Percentiles rank a stretch among this genome's conserved stretches.
These are phyloP conservation scores for Gnetum montanum DNA, from an alignment of 75 land plant genomes.

Conservation along the genomic window DNA sequence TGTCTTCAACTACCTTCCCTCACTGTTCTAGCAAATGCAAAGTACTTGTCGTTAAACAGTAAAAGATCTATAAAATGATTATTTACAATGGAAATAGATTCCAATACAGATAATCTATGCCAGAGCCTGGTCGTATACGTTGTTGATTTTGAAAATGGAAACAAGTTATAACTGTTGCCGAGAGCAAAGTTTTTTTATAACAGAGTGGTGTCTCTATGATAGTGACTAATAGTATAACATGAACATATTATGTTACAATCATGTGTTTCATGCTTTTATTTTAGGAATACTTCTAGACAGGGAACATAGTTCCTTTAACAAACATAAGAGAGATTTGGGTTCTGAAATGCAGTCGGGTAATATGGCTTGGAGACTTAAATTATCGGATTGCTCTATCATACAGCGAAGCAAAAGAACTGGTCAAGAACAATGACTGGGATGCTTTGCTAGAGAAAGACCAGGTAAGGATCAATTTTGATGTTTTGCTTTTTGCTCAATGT, in stretches of 20 bases:
- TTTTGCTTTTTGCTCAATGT: background rate
- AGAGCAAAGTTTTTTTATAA: no score
- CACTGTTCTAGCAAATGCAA: background rate
- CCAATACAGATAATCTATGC: no score
- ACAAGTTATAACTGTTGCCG: background rate
- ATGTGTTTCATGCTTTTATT: background rate
- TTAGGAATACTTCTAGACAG: background rate
- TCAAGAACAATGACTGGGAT: slow-evolving; percentile 26
- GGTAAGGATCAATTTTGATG: slow-evolving; percentile 12
- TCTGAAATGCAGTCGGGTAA: slow-evolving; percentile 39
- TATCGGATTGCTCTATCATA: slow-evolving; percentile 34
- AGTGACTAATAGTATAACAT: background rate
- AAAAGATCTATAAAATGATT: background rate
- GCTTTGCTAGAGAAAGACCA: slow-evolving; percentile 27
- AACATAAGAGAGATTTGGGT: background rate
- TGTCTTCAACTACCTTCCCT: background rate
- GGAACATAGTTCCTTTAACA: no score
- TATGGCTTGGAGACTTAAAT: slow-evolving; percentile 55
- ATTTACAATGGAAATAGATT: background rate
- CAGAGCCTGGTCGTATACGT: no score
- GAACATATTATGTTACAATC: background rate
- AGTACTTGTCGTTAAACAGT: no score
- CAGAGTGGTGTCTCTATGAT: background rate
- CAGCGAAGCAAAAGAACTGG: slow-evolving; percentile 4
- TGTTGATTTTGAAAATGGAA: no score